Evolutionary conservation across 2,329 filamentous ascomycete species (phyloP), one percentile per base, ranked within the genome.

Genomic region (Aspergillus phoenicis): DNA sequence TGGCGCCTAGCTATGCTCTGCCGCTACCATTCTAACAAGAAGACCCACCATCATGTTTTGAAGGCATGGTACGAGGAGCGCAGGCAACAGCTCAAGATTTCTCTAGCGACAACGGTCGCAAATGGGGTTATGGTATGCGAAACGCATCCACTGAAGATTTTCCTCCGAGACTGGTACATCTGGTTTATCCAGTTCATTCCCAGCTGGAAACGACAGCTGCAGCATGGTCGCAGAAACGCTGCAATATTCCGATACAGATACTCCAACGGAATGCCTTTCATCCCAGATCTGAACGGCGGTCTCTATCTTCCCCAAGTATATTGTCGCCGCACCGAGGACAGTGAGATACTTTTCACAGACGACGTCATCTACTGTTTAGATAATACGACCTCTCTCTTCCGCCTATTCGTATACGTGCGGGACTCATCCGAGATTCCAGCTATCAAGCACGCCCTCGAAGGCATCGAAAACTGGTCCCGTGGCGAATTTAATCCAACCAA

Each of bases 51-150:
- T 5, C 36, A 58, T 4, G 45, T 77, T 10, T 60, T 78, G 1
- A 57, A 33, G 6, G 72, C 66, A 0, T 78, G 76, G 75, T 76
- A 74, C 20, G 58, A 58, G 11, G 75, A 78, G 54, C 72, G 76
- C 8, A 76, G 77, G 53, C 76, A 78, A 57, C 75, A 77, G 58
- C 70, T 77, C 1, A 71, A 76, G 15, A 64, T 62, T 4, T 78
- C 75, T 1, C 63, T 78, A 1, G 71, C 73, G 3, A 62, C 68
- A 1, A 78, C 76, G 0, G 71, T 78, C 28, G 62, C 63, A 10
- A 78, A 78, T 48, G 76, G 74, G 0, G 57, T 68, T 13, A 71
- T 75, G 41, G 71, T 75, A 5, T 77, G 66, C 6, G 71, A 75
- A 53, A 59, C 61, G 1, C 64, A 70, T 26, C 65, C 61, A 0